phyloP scores from a whole-genome alignment of 805 yeast species.

The Saturnispora quitensis region DNA sequence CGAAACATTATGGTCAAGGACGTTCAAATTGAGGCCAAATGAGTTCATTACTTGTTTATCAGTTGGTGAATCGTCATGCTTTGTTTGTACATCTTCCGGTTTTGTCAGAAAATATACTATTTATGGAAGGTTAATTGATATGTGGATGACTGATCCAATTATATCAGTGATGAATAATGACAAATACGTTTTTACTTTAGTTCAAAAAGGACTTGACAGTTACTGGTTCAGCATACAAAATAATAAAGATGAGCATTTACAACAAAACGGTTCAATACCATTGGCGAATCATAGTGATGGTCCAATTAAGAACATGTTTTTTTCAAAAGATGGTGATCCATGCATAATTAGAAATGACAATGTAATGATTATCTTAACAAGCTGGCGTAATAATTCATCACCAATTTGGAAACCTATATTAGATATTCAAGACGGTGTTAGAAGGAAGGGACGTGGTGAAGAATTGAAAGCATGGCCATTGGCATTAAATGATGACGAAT shows the following conservation, averaged over 20 bases:
- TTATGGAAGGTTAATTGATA: slow-evolving; percentile 61
- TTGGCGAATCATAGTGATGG: slow-evolving; percentile 17
- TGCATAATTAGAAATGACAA: slow-evolving; percentile 77
- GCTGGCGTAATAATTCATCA: slow-evolving; percentile 67
- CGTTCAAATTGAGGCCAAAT: slow-evolving; percentile 27
- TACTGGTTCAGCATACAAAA: slow-evolving; percentile 27
- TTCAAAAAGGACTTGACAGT: slow-evolving; percentile 8
- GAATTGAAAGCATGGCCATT: slow-evolving; percentile 81
- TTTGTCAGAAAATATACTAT: slow-evolving; percentile 61
- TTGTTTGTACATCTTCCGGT: slow-evolving; percentile 71
- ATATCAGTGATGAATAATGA: slow-evolving; percentile 60
- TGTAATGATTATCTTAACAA: slow-evolving; percentile 54
- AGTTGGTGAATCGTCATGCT: slow-evolving; percentile 49
- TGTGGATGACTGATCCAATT: slow-evolving; percentile 66
- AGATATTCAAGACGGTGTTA: slow-evolving; percentile 45
- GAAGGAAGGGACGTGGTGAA: slow-evolving; percentile 45
- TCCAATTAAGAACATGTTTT: slow-evolving; percentile 58
- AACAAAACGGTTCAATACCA: slow-evolving; percentile 41
- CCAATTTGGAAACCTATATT: slow-evolving; percentile 84
- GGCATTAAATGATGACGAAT: slow-evolving; percentile 60
- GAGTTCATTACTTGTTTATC: slow-evolving; percentile 66
- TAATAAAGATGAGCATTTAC: slow-evolving; percentile 28
- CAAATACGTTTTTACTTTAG: slow-evolving; percentile 44
- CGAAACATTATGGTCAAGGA: slow-evolving; percentile 65
- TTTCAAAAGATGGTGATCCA: slow-evolving; percentile 85